Base-by-base conservation (phyloP, 2,329 filamentous ascomycete genomes). In the Alternaria tenuissima region DNA sequence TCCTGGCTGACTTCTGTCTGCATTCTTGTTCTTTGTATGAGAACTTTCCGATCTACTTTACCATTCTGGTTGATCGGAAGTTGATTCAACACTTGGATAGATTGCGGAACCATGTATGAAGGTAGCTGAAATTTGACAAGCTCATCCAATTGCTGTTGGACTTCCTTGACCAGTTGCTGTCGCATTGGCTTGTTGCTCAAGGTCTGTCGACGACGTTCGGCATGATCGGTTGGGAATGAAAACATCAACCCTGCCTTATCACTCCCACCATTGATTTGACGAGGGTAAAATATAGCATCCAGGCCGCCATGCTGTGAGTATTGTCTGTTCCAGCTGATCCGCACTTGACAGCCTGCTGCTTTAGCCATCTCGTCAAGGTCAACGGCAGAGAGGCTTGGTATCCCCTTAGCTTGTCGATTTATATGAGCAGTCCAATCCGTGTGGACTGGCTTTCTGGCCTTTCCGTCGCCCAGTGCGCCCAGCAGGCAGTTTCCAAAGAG, bases 81-180 rank as follows among this genome's bases (percentile, higher is more conserved):
- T 3, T 74, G 60, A 60, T 76, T 64, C 51, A 79, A 64, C 2
- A 77, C 74, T 61, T 70, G 63, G 72, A 76, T 73, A 4, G 63
- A 41, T 18, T 52, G 39, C 7, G 65, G 69, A 12, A 68, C 47
- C 68, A 71, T 71, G 51, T 69, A 69, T 11, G 58, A 36, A 3
- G 66, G 66, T 7, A 69, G 43, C 12, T 64, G 48, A 11, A 6
- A n/a, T 44, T 46, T 9, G 3, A 42, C 5, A 6, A 24, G 49
- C 12, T 49, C 36, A 7, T 3, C 11, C 5, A 49, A 38, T n/a
- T 34, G 12, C 26, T 66, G 12, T 32, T 57, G 28, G 44, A 26
- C 46, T 34, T 43, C 49, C 18, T 51, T 41, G 3, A 54, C 28
- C 7, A 44, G 12, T 1, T 54, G 39, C 5, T 57, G 54, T 43